phyloP scores from a whole-genome alignment of 768 basidiomycete genomes.

The Tubosaeta sp. region DNA sequence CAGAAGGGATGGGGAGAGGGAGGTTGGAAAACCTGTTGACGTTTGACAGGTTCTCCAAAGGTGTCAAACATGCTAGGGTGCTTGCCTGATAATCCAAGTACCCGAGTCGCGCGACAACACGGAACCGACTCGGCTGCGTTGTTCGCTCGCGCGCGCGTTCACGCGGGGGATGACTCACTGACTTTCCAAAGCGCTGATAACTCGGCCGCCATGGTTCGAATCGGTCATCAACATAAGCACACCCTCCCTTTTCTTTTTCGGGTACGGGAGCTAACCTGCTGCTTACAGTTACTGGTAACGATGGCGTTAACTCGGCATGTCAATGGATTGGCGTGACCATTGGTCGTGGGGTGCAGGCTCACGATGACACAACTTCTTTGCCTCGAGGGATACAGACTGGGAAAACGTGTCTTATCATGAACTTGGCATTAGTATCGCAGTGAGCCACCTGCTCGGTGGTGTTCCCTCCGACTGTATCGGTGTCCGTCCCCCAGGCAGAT shows the following conservation, averaged over 20 bases:
- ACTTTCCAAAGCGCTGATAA: not conserved
- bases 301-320: not conserved
- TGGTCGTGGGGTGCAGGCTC: not conserved
- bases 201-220: not conserved
- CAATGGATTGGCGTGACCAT: not conserved
- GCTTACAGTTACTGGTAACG: too few species aligned
- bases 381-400: not conserved
- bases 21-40: not conserved
- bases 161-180: not conserved
- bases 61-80: not conserved
- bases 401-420: not conserved
- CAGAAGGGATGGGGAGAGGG: not conserved
- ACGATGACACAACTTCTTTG: not conserved
- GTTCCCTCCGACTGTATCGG: not conserved
- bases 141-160: not conserved
- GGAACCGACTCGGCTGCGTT: not conserved
- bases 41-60: not conserved
- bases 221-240: not conserved
- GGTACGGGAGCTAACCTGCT: not conserved
- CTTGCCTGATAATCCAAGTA: not conserved
- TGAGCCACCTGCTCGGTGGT: not conserved
- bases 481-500: not conserved
- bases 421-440: not conserved
- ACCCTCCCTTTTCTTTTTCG: not conserved
- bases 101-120: not conserved